phyloP scores from a whole-genome alignment of 1,284 basidiomycete genomes.

The Stereum hirsutum region DNA sequence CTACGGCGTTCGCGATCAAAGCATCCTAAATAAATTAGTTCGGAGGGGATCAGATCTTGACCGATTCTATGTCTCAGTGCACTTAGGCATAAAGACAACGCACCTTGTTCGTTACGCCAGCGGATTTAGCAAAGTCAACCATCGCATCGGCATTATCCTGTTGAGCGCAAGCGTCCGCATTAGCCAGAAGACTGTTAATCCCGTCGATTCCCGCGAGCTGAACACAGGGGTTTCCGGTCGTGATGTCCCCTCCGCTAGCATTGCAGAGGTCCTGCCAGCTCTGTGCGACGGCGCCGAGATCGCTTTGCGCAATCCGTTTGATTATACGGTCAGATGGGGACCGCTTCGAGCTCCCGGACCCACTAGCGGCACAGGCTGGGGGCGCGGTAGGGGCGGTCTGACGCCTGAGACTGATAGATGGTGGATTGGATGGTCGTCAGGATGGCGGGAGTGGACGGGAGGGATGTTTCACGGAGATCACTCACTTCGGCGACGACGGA shows the following conservation, averaged over 20 bases:
- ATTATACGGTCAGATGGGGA: background rate
- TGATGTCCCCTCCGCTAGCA: conserved; percentile 28
- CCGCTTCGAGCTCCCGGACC: background rate
- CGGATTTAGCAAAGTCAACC: conserved; percentile 36
- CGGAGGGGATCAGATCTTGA: too few relatives aligned
- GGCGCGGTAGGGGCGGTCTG: background rate
- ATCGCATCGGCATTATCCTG: conserved; percentile 33
- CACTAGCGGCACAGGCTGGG: background rate
- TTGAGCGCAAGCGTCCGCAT: conserved; percentile 31
- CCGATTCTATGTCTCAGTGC: too few relatives aligned
- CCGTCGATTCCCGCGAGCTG: conserved; percentile 28
- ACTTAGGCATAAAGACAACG: too few relatives aligned
- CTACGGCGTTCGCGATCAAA: conserved; percentile 31
- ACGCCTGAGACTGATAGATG: background rate
- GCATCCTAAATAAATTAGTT: too few relatives aligned
- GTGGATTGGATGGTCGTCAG: too few relatives aligned
- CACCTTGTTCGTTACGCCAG: conserved; percentile 28
- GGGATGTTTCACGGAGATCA: too few relatives aligned
- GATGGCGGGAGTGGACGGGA: too few relatives aligned
- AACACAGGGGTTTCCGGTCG: conserved; percentile 30
- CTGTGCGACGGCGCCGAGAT: conserved; percentile 19
- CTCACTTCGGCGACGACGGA: background rate
- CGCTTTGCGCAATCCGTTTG: conserved; percentile 17
- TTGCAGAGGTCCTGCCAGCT: conserved; percentile 21
- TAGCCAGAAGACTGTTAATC: conserved; percentile 31